phyloP scores from a whole-genome alignment of 192 early-diverging fungal species.

The Podila minutissima region DNA sequence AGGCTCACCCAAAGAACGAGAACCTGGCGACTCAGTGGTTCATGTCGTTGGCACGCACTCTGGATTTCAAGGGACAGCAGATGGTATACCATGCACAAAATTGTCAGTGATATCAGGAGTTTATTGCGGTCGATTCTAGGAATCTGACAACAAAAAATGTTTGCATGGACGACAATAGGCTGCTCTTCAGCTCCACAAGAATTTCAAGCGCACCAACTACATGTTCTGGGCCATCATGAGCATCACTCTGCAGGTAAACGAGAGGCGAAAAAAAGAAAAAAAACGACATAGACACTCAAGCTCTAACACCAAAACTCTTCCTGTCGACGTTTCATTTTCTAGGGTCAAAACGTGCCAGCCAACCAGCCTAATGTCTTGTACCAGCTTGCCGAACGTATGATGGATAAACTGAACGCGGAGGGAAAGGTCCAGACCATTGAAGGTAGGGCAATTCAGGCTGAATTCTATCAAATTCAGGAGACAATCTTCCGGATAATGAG shows the following conservation, averaged over 20 bases:
- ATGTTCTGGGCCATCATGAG: conserved; percentile 90
- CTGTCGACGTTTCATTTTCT: conserved; percentile 9
- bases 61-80: conserved; percentile 75
- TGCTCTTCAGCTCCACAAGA: conserved; percentile 83
- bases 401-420: conserved; percentile 78
- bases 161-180: conserved; percentile 48
- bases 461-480: too few relatives aligned
- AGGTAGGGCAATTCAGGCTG: conserved; percentile 22
- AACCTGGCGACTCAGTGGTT: conserved; percentile 81
- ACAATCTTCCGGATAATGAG: too few relatives aligned
- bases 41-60: conserved; percentile 79
- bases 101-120: not conserved
- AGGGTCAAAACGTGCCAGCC: conserved; percentile 50
- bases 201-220: conserved; percentile 81
- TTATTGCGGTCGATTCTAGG: too few relatives aligned
- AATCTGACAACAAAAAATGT: too few relatives aligned
- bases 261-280: not conserved
- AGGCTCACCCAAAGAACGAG: conserved; percentile 70
- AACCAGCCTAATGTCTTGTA: conserved; percentile 63
- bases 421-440: conserved; percentile 74
- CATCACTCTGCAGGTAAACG: conserved; percentile 76
- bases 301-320: not conserved
- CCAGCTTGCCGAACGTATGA: conserved; percentile 85
- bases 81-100: conserved; percentile 39
- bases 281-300: not conserved